Evolutionary conservation across 805 yeast species (phyloP), one percentile per base, ranked within the genome.

Genomic region (Monosporozyma yasuniensis): DNA sequence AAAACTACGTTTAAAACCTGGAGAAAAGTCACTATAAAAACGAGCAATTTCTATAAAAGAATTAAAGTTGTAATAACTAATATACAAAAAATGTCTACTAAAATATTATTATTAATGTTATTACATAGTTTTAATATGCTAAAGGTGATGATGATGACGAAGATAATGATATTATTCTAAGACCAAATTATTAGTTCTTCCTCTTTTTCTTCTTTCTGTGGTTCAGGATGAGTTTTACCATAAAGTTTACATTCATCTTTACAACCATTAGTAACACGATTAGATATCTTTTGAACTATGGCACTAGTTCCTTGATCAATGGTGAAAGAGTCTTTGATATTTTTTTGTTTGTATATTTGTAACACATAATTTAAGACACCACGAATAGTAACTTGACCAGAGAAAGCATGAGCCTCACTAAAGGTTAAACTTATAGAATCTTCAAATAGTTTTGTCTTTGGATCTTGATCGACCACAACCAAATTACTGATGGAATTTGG

Each of bases 401-500:
- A 67, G 46, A 62, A 66, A 5, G 64, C 46, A 52, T 72, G 75
- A 0, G 74, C 65, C 51, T 72, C 74, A 49, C 72, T 68, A 21
- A 72, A 43, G 0, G 73, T 63, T 23, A 73, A 54, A 2, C 67
- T 70, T 70, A 73, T 53, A 48, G 66, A 62, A 57, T 73, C 77
- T 21, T 68, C 65, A 51, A 39, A 57, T 37, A 42, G 11, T 43
- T 51, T 45, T 6, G 56, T 54, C 32, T 44, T 44, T 18, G 54
- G 50, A 44, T 55, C 54, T 46, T 56, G 61, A 11, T 48, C 44
- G 14, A 53, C 49, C 5, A 57, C 48, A 16, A 52, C 56, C 61
- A 59, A 58, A 35, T 49, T 51, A 19, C 49, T 43, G 22, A 56
- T 57, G 5, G 56, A 48, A 42, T 53, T 56, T n/a, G 59, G 56